phyloP scores from a whole-genome alignment of 306 rosid genomes.

The Geum urbanum region DNA sequence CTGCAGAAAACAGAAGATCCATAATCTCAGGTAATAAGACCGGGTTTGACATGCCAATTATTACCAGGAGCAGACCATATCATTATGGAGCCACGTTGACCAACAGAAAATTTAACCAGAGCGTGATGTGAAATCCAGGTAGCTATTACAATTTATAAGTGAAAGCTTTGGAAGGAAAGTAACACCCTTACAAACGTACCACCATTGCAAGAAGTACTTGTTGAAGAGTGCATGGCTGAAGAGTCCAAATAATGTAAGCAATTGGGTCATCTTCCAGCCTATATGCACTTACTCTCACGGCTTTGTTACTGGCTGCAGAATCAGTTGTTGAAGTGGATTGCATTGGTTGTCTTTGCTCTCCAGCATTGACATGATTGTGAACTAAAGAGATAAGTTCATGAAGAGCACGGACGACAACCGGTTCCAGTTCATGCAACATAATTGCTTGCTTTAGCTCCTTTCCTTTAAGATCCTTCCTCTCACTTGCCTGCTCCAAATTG shows the following conservation, averaged over 20 bases:
- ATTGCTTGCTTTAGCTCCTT: constrained; percentile 35
- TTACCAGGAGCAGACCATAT: neutral
- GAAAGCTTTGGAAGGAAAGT: constrained; percentile 17
- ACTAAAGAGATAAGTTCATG: constrained; percentile 79
- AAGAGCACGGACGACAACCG: constrained; percentile 62
- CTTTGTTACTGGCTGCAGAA: constrained; percentile 36
- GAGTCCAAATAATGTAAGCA: constrained; percentile 61
- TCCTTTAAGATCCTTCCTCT: constrained; percentile 41
- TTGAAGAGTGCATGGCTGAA: constrained; percentile 54
- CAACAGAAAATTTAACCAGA: neutral
- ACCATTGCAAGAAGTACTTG: constrained; percentile 72
- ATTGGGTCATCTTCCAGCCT: constrained; percentile 61
- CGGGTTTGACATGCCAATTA: neutral
- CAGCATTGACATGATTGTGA: constrained; percentile 46
- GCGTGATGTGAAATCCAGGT: neutral
- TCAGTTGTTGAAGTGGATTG: constrained; percentile 45
- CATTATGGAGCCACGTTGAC: neutral
- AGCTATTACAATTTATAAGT: constrained; percentile 6
- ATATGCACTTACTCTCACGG: constrained; percentile 20
- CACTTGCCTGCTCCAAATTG: constrained; percentile 34
- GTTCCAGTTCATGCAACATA: constrained; percentile 51
- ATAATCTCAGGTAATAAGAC: neutral
- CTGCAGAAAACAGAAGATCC: neutral
- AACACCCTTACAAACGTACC: constrained; percentile 45
- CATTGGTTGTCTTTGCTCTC: constrained; percentile 35